Conservation (phyloP, 1,139 yeast genomes). For the Geotrichum restrictum region DNA sequence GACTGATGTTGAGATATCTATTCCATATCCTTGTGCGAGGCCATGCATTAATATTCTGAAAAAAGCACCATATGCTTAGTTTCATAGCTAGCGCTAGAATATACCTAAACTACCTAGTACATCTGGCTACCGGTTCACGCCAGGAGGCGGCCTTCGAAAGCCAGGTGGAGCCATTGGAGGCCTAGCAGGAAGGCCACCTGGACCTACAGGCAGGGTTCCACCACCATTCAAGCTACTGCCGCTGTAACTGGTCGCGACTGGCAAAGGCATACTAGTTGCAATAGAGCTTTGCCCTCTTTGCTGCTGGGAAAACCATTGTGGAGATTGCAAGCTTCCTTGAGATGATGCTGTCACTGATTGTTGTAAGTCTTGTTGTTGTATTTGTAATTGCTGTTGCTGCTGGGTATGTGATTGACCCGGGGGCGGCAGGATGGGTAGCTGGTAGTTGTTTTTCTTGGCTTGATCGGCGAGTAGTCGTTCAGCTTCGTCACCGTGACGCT, state of each 20-base stretch:
- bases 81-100: no score
- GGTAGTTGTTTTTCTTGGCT: conserved; percentile 46
- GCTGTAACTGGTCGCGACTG: not conserved
- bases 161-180: conserved; percentile 19
- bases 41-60: no score
- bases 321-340: not conserved
- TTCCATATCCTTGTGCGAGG: no score
- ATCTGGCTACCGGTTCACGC: not conserved
- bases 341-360: not conserved
- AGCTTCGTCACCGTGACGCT: conserved; percentile 72
- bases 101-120: no score
- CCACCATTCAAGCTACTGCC: not conserved
- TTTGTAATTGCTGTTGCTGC: not conserved
- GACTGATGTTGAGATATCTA: no score
- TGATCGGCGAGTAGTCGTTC: conserved; percentile 71
- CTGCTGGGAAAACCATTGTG: not conserved
- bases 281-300: not conserved
- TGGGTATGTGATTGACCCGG: not conserved
- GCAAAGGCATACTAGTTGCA: conserved; percentile 10
- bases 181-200: conserved; percentile 9
- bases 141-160: conserved; percentile 8
- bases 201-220: not conserved
- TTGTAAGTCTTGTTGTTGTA: not conserved
- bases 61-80: no score
- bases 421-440: conserved; percentile 16